Evolutionary conservation across 495 filamentous ascomycete genomes (phyloP), one percentile per base, ranked within the genome.

Genomic region (Aspergillus bertholletiae): DNA sequence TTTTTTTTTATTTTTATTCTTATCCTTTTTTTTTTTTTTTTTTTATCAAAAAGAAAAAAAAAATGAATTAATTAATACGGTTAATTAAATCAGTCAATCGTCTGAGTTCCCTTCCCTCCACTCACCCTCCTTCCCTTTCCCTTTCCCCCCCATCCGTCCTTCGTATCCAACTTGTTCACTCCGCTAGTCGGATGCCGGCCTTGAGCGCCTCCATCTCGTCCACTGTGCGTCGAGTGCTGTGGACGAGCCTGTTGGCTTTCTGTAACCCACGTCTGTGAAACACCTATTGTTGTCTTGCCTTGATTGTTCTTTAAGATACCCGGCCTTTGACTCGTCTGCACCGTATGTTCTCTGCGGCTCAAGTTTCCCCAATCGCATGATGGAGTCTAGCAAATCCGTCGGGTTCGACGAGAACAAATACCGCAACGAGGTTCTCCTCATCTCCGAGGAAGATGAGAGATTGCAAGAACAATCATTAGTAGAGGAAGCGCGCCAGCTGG

Each of bases 401-500:
- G 40, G 28, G 41, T 53, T 66, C 23, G 73, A 76, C 55, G 69
- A 75, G 52, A 61, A 61, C 41, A 61, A 64, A 58, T 78, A 78
- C 58, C 68, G 73, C 49, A 49, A 48, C 27, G 69, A 73, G 43
- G 74, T 78, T 34, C 71, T 78, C 46, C 52, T 48, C 0, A 57
- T 71, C 24, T 71, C 72, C 15, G 60, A 65, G 34, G 73, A 76
- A 52, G 60, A 67, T 21, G 72, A 75, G 61, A 51, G 58, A 51
- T 63, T 60, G 55, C 63, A 61, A 48, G 68, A 72, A 57, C 72
- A 71, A 51, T 58, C 57, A 20, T 62, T 78, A 30, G 56, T 65
- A 45, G 69, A 74, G 43, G 73, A 76, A 44, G 74, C 74, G 22
- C 67, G 58, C 50, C 53, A 69, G 27, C 63, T 78, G 39, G 74